Percentiles rank a stretch among this genome's conserved stretches.
These are phyloP conservation scores for Calocera viscosa DNA, from an alignment of 768 basidiomycete genomes.

Conservation along the genomic window DNA sequence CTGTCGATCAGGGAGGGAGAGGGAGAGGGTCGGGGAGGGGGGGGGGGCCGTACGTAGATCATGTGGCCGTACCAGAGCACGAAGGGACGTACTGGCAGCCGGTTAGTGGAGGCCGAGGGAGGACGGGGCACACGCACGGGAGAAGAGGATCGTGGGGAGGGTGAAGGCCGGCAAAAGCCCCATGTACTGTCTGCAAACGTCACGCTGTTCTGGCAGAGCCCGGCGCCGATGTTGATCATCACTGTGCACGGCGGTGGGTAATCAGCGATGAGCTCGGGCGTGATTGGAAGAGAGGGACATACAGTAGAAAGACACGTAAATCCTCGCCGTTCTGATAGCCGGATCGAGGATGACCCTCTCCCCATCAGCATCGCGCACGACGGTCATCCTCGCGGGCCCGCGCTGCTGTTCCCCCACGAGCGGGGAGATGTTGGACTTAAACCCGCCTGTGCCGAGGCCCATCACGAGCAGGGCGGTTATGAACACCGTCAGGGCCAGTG, in stretches of 20 bases:
- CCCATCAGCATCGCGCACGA: conserved; percentile 28
- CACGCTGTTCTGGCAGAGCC: conserved; percentile 57
- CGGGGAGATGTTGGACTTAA: conserved; percentile 69
- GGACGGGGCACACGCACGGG: background rate
- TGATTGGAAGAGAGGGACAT: conserved; percentile 29
- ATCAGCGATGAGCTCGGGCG: conserved; percentile 24
- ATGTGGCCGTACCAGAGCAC: conserved; percentile 20
- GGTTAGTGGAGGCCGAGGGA: background rate
- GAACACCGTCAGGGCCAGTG: conserved; percentile 37
- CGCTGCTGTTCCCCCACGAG: conserved; percentile 67
- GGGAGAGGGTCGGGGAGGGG: background rate
- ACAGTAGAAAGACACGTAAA: conserved; percentile 39
- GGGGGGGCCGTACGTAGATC: conserved; percentile 15
- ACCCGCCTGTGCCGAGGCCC: conserved; percentile 51
- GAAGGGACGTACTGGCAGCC: conserved; percentile 15
- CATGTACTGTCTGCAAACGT: conserved; percentile 26
- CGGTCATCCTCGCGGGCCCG: conserved; percentile 34
- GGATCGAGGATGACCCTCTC: conserved; percentile 71
- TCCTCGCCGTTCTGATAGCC: conserved; percentile 47
- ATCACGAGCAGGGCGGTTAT: conserved; percentile 50
- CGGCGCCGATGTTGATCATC: conserved; percentile 61
- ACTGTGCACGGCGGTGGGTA: background rate
- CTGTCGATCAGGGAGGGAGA: background rate
- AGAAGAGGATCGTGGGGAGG: conserved; percentile 37
- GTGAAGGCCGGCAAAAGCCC: conserved; percentile 55